Percentiles rank a stretch among this genome's conserved stretches.
Conservation (phyloP, 208 protist species). For the Acanthamoeba lenticulata region DNA sequence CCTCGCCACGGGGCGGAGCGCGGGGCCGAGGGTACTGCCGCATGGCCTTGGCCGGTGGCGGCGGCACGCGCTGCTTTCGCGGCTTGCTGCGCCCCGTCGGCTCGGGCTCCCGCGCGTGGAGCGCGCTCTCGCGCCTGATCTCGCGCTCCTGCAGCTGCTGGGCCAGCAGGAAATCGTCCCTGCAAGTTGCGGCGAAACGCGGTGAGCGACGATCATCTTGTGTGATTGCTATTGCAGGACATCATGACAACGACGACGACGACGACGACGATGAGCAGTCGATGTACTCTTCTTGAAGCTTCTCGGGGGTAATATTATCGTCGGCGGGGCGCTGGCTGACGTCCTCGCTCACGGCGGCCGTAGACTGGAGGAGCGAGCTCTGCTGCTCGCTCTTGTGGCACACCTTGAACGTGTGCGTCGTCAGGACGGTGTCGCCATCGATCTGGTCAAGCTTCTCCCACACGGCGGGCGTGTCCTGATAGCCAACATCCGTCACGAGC, state of each 20-base stretch:
- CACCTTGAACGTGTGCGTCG: conserved; percentile 1
- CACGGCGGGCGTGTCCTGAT: conserved; percentile 25
- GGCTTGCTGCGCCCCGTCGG: background rate
- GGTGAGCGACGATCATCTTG: background rate
- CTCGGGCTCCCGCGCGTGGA: background rate
- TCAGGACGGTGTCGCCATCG: conserved; percentile 26
- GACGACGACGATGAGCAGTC: too few relatives aligned
- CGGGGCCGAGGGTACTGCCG: background rate
- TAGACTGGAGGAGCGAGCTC: background rate
- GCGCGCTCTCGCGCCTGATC: conserved; percentile 10
- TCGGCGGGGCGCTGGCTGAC: background rate
- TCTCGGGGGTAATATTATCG: background rate
- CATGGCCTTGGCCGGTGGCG: background rate
- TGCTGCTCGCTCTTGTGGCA: background rate
- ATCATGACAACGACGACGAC: too few relatives aligned
- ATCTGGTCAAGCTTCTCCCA: conserved; percentile 65
- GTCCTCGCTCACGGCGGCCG: background rate
- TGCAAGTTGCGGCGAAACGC: background rate
- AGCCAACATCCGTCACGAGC: conserved; percentile 30
- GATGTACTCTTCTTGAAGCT: background rate
- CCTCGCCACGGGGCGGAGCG: background rate
- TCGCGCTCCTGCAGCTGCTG: conserved; percentile 17
- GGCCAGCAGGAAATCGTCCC: conserved; percentile 46
- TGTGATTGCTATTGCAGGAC: too few relatives aligned
- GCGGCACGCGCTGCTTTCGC: background rate